Conservation (phyloP, 2,329 filamentous ascomycete species). For the Cordyceps pruinosa region DNA sequence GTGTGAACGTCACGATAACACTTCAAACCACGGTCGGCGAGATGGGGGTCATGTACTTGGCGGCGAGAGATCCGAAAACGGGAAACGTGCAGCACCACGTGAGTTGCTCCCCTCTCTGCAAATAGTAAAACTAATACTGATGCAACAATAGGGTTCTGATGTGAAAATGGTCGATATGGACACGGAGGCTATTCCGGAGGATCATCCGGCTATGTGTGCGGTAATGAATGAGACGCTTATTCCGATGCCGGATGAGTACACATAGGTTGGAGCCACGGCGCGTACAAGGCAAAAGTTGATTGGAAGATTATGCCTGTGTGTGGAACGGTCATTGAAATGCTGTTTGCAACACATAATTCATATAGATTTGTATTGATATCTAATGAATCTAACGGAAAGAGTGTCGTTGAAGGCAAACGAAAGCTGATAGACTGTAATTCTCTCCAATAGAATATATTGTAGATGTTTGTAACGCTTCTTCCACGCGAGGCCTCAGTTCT, state of each 20-base stretch:
- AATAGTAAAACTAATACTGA: neutral
- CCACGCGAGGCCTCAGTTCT: no score
- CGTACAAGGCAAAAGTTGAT: no score
- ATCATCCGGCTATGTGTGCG: conserved; percentile 5
- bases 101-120: neutral
- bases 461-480: no score
- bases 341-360: no score
- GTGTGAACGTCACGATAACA: neutral
- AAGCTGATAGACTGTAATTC: no score
- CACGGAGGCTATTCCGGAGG: neutral
- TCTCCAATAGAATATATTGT: no score
- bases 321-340: no score
- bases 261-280: neutral
- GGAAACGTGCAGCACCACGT: neutral
- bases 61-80: neutral
- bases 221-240: conserved; percentile 6
- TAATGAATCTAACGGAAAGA: no score
- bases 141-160: neutral
- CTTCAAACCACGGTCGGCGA: neutral
- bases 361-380: no score
- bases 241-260: conserved; percentile 1
- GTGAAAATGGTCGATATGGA: neutral
- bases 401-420: no score
- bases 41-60: conserved; percentile 7
- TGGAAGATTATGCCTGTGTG: no score